These are phyloP conservation scores for Pyricularia sp. DNA, from an alignment of 2,329 filamentous ascomycete genomes.

Conservation along the genomic window DNA sequence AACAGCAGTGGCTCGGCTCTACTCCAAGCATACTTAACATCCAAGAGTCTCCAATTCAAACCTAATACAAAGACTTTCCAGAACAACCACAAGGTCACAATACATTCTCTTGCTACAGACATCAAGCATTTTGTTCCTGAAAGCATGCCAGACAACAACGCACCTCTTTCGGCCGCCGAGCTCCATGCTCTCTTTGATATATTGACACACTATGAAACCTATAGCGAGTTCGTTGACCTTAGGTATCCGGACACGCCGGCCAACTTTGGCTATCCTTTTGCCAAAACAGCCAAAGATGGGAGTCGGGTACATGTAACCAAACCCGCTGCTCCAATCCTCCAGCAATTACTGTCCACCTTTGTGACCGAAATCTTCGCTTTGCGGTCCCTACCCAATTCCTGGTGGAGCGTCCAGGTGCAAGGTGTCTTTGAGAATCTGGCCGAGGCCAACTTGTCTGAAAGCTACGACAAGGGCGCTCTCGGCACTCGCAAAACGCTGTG, in stretches of 20 bases:
- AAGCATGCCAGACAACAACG: background rate
- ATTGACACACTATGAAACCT: constrained; percentile 49
- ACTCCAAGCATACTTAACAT: background rate
- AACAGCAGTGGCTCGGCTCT: background rate
- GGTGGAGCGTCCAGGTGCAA: constrained; percentile 56
- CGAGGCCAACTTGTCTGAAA: constrained; percentile 65
- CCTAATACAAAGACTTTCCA: background rate
- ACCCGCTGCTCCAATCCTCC: constrained; percentile 55
- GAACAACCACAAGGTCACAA: background rate
- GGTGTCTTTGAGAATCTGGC: constrained; percentile 52
- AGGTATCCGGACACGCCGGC: constrained; percentile 54
- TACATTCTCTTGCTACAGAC: background rate
- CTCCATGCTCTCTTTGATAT: constrained; percentile 48
- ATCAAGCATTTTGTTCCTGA: background rate
- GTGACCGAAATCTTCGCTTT: constrained; percentile 58
- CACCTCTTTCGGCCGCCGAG: constrained; percentile 24
- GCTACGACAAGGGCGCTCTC: constrained; percentile 69
- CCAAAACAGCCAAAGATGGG: constrained; percentile 10
- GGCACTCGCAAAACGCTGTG: constrained; percentile 67
- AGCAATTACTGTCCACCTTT: constrained; percentile 57
- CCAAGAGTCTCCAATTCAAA: background rate
- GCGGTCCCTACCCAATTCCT: constrained; percentile 49
- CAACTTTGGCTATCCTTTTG: constrained; percentile 62
- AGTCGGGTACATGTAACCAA: constrained; percentile 10
- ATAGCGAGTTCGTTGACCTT: constrained; percentile 63